Evolutionary conservation across 371 early-diverging fungal species (phyloP), one percentile per base, ranked within the genome.

Genomic region (Rhizoclosmatium hyalinum): DNA sequence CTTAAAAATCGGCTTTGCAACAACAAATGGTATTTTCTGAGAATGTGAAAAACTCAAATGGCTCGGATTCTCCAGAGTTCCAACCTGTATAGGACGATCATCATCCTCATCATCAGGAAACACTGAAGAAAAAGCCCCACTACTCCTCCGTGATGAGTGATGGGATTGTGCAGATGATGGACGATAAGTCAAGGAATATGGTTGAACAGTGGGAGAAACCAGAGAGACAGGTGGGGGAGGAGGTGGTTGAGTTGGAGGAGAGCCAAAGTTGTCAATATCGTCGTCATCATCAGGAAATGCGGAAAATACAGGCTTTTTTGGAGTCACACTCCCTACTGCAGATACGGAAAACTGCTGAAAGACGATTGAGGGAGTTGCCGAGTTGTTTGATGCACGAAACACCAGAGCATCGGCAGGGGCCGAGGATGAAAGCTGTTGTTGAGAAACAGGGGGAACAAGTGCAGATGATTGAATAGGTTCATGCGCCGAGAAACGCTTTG

Each of bases 221-320:
- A 32, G 32, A 32, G 32, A 32, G 32, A 32, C 32, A 32, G 32
- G 32, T 32, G 32, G 32, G 32, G 32, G 32, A 32, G 32, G 32
- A 32, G 21, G 12, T 21, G 61, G 21, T 60, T 21, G 41, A 60
- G 61, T 19, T 10, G 19, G 61, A 60, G 6, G 32, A 12, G 19
- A 24, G 6, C 19, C 14, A 19, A 60, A 8, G 32, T 8, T 8
- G 6, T 64, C 44, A 41, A 32, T 41, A 42, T 64, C 64, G 43
- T 64, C 64, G 8, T 42, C 64, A 19, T 64, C 32, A 64, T 64
- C 64, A n/a, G 64, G 64, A 42, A 64, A 64, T 50, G 50, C 50
- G 50, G 50, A 50, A 50, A 12, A 54, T 54, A 54, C 55, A 54
- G 14, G 55, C 55, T 14, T 19, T 17, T 54, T 54, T 54, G 19